Percentiles rank a stretch among this genome's conserved stretches.
phyloP scores from a whole-genome alignment of 176 grass and related monocot species.

The Phragmites australis region DNA sequence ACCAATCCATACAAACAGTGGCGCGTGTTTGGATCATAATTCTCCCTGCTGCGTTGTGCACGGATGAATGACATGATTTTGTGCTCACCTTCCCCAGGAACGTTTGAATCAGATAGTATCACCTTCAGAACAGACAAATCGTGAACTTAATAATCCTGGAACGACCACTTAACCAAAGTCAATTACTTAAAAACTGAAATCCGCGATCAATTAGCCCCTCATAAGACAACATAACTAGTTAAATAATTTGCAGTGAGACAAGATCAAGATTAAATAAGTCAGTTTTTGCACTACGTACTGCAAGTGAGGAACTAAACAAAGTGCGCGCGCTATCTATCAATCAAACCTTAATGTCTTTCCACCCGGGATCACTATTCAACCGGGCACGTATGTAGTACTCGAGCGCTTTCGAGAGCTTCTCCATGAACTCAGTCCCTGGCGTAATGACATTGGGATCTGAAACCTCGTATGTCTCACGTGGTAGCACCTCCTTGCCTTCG shows the following conservation, averaged over 20 bases:
- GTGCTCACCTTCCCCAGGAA: slow-evolving; percentile 95
- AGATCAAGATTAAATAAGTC: not conserved
- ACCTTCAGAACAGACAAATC: slow-evolving; percentile 38
- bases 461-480: not conserved
- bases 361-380: slow-evolving; percentile 46
- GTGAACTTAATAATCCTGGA: not conserved
- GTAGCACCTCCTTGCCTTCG: slow-evolving; percentile 16
- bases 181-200: not conserved
- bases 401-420: slow-evolving; percentile 50
- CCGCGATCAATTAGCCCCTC: not conserved
- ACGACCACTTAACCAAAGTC: not conserved
- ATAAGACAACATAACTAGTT: not conserved
- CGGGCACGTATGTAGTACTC: slow-evolving; percentile 50
- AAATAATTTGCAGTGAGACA: not conserved
- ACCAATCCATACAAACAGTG: slow-evolving; percentile 88
- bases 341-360: slow-evolving; percentile 66
- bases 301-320: not conserved
- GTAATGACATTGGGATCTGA: slow-evolving; percentile 69
- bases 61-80: slow-evolving; percentile 86
- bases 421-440: slow-evolving; percentile 72
- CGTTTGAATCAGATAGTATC: slow-evolving; percentile 73
- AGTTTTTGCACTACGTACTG: not conserved
- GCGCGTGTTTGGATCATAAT: slow-evolving; percentile 70
- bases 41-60: slow-evolving; percentile 47
- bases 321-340: not conserved